A percentile compares a stretch with the other conserved stretches of the same genome.
phyloP scores from a whole-genome alignment of 495 filamentous ascomycete species.

The Aspergillus heteromorphus region DNA sequence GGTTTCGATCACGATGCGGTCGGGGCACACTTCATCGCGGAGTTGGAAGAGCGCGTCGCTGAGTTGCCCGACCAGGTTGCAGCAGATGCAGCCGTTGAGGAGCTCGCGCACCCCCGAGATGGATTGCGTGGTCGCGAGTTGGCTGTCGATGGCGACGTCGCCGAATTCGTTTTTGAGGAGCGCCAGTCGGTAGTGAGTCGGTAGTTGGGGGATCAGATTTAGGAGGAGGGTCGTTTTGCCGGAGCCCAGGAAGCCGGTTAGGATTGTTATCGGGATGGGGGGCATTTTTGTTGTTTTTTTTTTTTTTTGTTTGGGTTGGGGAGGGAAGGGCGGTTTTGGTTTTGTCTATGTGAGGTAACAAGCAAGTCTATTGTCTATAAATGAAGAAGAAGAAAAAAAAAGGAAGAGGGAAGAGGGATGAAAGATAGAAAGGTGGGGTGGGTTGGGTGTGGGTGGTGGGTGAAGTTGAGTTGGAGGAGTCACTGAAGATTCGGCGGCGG shows the following conservation, averaged over 20 bases:
- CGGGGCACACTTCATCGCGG: slow-evolving; percentile 51
- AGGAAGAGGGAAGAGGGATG: neutral
- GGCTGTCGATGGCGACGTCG: slow-evolving; percentile 86
- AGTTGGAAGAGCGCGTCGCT: slow-evolving; percentile 72
- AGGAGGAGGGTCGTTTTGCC: slow-evolving; percentile 93
- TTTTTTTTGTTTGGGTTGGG: neutral
- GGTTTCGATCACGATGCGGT: slow-evolving; percentile 92
- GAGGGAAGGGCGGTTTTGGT: neutral
- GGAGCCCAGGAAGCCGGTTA: slow-evolving; percentile 92
- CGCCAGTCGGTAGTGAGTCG: slow-evolving; percentile 71
- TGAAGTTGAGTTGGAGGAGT: neutral
- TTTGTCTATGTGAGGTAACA: neutral
- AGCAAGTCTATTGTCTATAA: no score
- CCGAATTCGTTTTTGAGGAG: slow-evolving; percentile 98
- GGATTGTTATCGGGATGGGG: slow-evolving; percentile 83
- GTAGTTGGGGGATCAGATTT: slow-evolving; percentile 83
- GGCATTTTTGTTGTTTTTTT: slow-evolving; percentile 32
- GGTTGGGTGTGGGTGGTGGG: neutral
- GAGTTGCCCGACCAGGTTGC: slow-evolving; percentile 91
- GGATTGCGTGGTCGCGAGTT: slow-evolving; percentile 71
- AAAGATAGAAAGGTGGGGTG: neutral
- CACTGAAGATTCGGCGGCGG: neutral
- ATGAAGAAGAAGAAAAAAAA: no score
- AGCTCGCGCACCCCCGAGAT: slow-evolving; percentile 89
- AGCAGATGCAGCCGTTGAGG: slow-evolving; percentile 96